A percentile compares a stretch with the other conserved stretches of the same genome.
Conservation (phyloP, 1,284 basidiomycete species). For the Apiotrichum sp. region DNA sequence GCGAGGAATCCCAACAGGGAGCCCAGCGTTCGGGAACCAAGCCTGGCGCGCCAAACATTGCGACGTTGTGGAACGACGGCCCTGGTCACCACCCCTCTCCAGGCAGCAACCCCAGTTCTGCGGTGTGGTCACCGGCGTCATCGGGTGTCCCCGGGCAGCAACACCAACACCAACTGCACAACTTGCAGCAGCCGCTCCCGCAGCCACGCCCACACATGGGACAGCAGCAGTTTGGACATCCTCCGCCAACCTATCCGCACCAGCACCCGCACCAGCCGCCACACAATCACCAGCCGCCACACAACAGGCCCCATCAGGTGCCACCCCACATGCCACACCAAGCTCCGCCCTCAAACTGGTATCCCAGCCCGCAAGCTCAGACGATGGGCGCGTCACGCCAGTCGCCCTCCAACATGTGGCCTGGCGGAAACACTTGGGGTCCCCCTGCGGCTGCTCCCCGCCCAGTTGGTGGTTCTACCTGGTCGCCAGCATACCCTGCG, state of each 20-base stretch:
- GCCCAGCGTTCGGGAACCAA: conserved; percentile 1
- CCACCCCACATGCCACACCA: neutral
- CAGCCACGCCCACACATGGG: neutral
- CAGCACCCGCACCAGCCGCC: neutral
- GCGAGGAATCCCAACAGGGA: conserved; percentile 30
- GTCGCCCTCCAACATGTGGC: neutral
- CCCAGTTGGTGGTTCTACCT: neutral
- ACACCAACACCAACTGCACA: neutral
- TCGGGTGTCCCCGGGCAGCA: neutral
- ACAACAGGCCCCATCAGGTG: neutral
- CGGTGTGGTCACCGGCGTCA: neutral
- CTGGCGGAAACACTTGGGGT: neutral
- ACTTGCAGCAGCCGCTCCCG: neutral
- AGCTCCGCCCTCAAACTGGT: neutral
- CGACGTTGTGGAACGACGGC: neutral
- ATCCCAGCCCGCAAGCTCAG: neutral
- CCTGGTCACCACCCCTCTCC: neutral
- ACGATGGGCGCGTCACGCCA: neutral
- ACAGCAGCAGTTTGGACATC: neutral
- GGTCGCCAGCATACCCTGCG: neutral
- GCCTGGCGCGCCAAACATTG: neutral
- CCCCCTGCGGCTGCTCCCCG: neutral
- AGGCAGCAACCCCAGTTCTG: neutral
- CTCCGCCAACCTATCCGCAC: neutral
- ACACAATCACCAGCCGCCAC: neutral